Percentiles rank a stretch among this genome's conserved stretches.
phyloP scores from a whole-genome alignment of 2,329 filamentous ascomycete genomes.

The Chalaropsis thielavioides region DNA sequence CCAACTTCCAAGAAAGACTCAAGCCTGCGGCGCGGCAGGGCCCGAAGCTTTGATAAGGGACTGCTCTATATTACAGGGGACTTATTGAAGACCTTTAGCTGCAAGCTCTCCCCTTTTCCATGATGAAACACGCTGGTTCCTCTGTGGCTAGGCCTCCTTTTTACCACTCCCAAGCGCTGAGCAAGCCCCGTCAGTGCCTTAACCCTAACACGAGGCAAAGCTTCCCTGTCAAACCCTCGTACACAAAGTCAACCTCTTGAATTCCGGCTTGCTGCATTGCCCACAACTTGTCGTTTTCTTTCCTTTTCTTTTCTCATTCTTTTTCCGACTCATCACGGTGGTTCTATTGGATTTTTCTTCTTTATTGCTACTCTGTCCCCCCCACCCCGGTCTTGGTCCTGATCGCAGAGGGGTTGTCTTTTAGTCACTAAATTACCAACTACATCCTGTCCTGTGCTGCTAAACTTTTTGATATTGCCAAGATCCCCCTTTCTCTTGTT shows the following conservation, averaged over 20 bases:
- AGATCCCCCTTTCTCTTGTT: not conserved
- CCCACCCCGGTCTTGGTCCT: not conserved
- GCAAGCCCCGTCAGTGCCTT: not conserved
- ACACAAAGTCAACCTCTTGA: not conserved
- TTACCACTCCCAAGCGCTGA: not conserved
- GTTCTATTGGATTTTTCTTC: not conserved
- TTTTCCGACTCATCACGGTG: not conserved
- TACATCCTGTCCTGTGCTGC: not conserved
- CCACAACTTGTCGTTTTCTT: not conserved
- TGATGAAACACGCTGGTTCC: constrained; percentile 3
- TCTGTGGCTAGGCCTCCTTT: not conserved
- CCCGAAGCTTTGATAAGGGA: not conserved
- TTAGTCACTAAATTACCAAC: constrained; percentile 2
- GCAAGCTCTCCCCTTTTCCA: not conserved
- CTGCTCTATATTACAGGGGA: not conserved
- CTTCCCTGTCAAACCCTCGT: not conserved
- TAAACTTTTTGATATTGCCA: constrained; percentile 7
- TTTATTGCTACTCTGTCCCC: not conserved
- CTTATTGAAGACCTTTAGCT: not conserved
- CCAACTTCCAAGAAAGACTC: not conserved
- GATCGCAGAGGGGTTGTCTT: constrained; percentile 2
- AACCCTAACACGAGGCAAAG: not conserved
- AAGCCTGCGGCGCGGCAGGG: not conserved
- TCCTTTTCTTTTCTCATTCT: not conserved
- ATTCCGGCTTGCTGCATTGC: not conserved